Conservation (phyloP, 805 yeast genomes). For the Nadsonia fulvescens region DNA sequence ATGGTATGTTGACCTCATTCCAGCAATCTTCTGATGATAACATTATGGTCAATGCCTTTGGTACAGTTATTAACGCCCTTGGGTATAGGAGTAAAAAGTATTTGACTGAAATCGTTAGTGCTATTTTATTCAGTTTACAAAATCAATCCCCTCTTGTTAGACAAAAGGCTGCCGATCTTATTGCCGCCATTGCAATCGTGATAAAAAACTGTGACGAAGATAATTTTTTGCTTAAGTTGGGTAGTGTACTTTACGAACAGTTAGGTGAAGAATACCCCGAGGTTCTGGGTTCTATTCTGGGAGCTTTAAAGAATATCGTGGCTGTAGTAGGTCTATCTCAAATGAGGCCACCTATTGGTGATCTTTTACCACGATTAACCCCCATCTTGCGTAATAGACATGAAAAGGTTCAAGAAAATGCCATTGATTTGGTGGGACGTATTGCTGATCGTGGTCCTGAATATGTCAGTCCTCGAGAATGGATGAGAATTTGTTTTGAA, state of each 20-base stretch:
- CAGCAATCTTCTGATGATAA: conserved; percentile 60
- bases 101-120: conserved; percentile 51
- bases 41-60: conserved; percentile 43
- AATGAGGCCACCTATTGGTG: conserved; percentile 67
- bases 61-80: conserved; percentile 41
- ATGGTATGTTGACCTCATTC: conserved; percentile 57
- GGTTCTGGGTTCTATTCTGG: conserved; percentile 69
- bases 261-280: conserved; percentile 92
- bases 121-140: conserved; percentile 53
- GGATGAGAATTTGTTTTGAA: conserved; percentile 94
- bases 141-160: conserved; percentile 57
- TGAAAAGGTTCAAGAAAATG: conserved; percentile 75
- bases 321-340: conserved; percentile 37
- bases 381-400: conserved; percentile 83
- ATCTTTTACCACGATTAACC: conserved; percentile 69
- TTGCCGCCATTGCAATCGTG: conserved; percentile 46
- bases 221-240: conserved; percentile 44
- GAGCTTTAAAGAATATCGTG: conserved; percentile 50
- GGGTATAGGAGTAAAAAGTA: conserved; percentile 54
- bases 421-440: conserved; percentile 61
- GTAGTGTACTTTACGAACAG: conserved; percentile 69
- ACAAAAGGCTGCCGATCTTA: conserved; percentile 69
- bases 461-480: conserved; percentile 74
- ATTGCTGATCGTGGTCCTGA: conserved; percentile 72
- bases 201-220: conserved; percentile 47